Conservation (phyloP, 257 asterid species). For the Mitragyna speciosa region DNA sequence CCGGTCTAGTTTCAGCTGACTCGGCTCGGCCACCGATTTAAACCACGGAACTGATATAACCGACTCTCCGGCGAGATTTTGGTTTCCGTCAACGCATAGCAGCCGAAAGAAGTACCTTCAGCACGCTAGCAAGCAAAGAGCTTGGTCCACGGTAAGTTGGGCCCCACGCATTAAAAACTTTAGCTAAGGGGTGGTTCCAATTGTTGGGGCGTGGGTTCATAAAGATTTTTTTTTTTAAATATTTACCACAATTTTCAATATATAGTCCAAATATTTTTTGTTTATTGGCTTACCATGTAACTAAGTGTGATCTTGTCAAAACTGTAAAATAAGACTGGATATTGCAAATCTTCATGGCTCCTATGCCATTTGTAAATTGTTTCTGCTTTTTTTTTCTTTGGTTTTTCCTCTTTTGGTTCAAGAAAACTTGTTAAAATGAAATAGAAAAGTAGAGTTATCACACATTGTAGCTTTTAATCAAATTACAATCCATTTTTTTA, state of each 20-base stretch:
- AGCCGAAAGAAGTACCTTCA: conserved; percentile 9
- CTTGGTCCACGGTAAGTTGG: conserved; percentile 4
- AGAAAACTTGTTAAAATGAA: not conserved
- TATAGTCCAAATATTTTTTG: not conserved
- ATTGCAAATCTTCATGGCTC: not conserved
- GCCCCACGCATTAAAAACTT: conserved; percentile 1
- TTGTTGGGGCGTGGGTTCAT: not conserved
- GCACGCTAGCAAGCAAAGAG: not conserved
- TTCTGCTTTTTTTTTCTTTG: not conserved
- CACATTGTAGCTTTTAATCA: no score
- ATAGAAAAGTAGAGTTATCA: no score
- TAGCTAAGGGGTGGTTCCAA: not conserved
- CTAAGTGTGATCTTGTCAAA: not conserved
- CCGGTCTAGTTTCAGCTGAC: conserved; percentile 30
- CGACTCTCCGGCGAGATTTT: not conserved
- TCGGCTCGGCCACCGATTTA: conserved; percentile 46
- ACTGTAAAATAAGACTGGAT: not conserved
- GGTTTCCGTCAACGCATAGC: not conserved
- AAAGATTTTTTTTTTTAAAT: not conserved
- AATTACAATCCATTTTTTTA: no score
- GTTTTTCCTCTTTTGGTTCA: not conserved
- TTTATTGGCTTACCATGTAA: not conserved
- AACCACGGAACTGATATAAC: not conserved
- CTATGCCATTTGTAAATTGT: not conserved
- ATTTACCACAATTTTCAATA: not conserved